These are phyloP conservation scores for Leptodontidium sp. DNA, from an alignment of 2,329 filamentous ascomycete genomes.

Conservation along the genomic window DNA sequence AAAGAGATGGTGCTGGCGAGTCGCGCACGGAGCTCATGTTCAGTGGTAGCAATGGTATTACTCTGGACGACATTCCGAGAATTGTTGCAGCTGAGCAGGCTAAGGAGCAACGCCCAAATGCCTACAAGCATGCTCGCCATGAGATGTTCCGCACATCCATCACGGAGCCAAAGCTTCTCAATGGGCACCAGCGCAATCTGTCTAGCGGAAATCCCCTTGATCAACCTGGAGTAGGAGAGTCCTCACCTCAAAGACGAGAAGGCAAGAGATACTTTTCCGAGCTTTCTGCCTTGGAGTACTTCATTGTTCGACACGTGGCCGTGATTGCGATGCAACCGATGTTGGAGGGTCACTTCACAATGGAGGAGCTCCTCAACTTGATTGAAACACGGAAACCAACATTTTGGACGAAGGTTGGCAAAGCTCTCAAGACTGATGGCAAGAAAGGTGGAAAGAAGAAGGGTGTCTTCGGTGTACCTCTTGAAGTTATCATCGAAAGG, in stretches of 20 bases:
- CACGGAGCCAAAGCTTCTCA: conserved; percentile 70
- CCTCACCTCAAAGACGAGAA: conserved; percentile 54
- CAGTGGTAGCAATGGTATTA: conserved; percentile 88
- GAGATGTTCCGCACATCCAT: conserved; percentile 66
- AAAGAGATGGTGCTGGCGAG: conserved; percentile 73
- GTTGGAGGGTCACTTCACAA: conserved; percentile 87
- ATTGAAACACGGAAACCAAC: conserved; percentile 94
- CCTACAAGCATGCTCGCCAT: conserved; percentile 77
- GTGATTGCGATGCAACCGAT: conserved; percentile 95
- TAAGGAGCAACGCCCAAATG: conserved; percentile 84
- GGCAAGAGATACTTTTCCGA: conserved; percentile 93
- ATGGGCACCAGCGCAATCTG: conserved; percentile 73
- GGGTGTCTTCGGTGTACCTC: conserved; percentile 88
- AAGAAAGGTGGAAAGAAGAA: conserved; percentile 85
- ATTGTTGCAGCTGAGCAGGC: conserved; percentile 97
- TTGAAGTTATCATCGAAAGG: conserved; percentile 89
- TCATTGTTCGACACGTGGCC: conserved; percentile 94
- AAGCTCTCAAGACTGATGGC: conserved; percentile 90
- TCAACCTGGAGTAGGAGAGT: conserved; percentile 54
- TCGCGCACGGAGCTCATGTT: conserved; percentile 83
- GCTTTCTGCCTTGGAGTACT: conserved; percentile 93
- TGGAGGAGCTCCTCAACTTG: conserved; percentile 89
- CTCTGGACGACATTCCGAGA: conserved; percentile 92
- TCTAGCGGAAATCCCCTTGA: conserved; percentile 64
- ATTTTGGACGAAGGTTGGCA: conserved; percentile 98